Evolutionary conservation across 352 stramenopile genomes (phyloP).

Genomic region (Thraustochytrium striatum): DNA sequence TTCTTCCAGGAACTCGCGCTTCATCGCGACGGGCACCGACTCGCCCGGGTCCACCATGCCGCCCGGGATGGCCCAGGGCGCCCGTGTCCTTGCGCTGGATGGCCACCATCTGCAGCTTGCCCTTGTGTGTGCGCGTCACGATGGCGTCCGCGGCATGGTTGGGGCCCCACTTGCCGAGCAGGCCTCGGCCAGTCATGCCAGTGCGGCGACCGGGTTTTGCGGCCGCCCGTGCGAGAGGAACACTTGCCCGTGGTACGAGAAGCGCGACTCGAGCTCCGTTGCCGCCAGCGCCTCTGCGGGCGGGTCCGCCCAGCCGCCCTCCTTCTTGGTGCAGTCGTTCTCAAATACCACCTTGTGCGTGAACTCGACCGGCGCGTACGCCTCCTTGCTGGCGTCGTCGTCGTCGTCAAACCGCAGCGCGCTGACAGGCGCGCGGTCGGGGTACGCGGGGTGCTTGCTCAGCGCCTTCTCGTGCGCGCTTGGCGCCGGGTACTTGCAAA

Average conservation of each 20-base stretch:
- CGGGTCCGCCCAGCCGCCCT: constrained; percentile 34
- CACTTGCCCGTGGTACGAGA: constrained; percentile 34
- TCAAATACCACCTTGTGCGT: constrained; percentile 33
- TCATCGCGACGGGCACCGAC: constrained; percentile 25
- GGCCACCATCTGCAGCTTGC: constrained; percentile 29
- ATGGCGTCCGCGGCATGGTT: constrained; percentile 41
- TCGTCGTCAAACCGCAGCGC: neutral
- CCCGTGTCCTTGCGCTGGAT: constrained; percentile 30
- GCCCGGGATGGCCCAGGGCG: constrained; percentile 23
- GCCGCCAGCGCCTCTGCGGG: neutral
- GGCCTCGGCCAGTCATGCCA: constrained; percentile 23
- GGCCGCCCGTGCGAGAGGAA: constrained; percentile 4
- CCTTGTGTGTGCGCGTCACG: neutral
- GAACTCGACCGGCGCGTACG: constrained; percentile 27
- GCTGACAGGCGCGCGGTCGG: neutral
- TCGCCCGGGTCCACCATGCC: constrained; percentile 43
- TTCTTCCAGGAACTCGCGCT: constrained; percentile 42
- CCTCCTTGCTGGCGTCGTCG: too few species aligned
- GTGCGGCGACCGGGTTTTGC: constrained; percentile 30
- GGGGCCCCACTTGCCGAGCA: constrained; percentile 36
- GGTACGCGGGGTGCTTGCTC: constrained; percentile 6
- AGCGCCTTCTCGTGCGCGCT: neutral
- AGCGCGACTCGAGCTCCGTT: constrained; percentile 1
- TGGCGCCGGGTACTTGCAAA: neutral
- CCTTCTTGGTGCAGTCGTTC: constrained; percentile 35